Evolutionary conservation across 768 basidiomycete genomes (phyloP).

Genomic region (Cyclocybe cylindracea): DNA sequence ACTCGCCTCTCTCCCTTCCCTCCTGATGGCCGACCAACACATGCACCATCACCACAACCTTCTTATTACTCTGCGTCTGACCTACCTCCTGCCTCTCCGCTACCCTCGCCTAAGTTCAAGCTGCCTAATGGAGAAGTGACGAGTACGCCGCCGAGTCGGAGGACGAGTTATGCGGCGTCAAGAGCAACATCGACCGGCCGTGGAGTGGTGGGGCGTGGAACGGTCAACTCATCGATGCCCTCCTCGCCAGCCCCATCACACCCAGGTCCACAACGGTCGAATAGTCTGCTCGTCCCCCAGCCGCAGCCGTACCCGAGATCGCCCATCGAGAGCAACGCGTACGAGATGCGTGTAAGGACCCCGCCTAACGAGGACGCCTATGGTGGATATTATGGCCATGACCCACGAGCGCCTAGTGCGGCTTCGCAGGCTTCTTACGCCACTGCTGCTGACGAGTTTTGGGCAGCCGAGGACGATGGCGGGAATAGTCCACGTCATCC

Average conservation of each 20-base stretch:
- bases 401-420: conserved; percentile 35
- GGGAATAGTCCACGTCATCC: conserved; percentile 8
- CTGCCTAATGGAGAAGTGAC: conserved; percentile 48
- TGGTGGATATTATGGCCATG: conserved; percentile 13
- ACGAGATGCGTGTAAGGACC: conserved; percentile 41
- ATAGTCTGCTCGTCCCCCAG: conserved; percentile 3
- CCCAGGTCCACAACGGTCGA: conserved; percentile 16
- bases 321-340: conserved; percentile 22
- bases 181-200: conserved; percentile 19
- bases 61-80: conserved; percentile 77
- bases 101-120: conserved; percentile 51
- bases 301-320: conserved; percentile 2
- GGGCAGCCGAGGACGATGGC: conserved; percentile 28
- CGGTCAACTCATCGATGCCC: conserved; percentile 23
- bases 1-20: conserved; percentile 28
- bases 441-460: conserved; percentile 46
- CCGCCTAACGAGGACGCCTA: conserved; percentile 1
- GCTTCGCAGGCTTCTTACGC: conserved; percentile 41
- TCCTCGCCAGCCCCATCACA: conserved; percentile 23
- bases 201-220: conserved; percentile 13
- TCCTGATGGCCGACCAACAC: conserved; percentile 16
- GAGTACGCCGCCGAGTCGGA: conserved; percentile 41
- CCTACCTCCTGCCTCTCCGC: conserved; percentile 61
- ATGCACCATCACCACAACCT: conserved; percentile 37
- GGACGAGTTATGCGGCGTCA: conserved; percentile 36